A percentile compares a stretch with the other conserved stretches of the same genome.
phyloP scores from a whole-genome alignment of 108 stramenopile species.

The Cyclotella choctawhatcheeana region DNA sequence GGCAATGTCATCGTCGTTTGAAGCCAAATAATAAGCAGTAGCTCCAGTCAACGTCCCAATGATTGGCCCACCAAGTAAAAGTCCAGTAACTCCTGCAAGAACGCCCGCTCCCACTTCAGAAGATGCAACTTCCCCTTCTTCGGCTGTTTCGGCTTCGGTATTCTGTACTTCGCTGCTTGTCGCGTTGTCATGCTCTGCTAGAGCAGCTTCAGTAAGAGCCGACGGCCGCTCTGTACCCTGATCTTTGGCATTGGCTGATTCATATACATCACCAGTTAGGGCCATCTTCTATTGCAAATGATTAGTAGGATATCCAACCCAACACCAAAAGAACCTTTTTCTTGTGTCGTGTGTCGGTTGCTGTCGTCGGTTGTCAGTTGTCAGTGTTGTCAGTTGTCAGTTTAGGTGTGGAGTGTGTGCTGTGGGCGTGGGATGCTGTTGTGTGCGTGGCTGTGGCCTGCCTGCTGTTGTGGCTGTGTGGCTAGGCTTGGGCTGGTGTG shows the following conservation, averaged over 20 bases:
- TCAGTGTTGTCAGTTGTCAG: too few relatives aligned
- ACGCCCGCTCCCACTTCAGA: neutral
- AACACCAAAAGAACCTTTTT: too few relatives aligned
- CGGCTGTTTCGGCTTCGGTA: neutral
- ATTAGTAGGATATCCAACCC: too few relatives aligned
- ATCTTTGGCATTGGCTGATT: neutral
- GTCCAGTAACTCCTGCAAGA: conserved; percentile 20
- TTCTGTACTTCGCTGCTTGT: neutral
- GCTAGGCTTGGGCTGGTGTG: too few relatives aligned
- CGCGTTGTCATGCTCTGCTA: conserved; percentile 2
- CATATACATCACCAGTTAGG: conserved; percentile 16
- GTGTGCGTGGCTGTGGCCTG: too few relatives aligned
- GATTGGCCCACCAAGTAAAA: conserved; percentile 35
- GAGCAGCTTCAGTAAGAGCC: neutral
- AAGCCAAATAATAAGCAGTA: conserved; percentile 30
- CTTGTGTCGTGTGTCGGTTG: too few relatives aligned
- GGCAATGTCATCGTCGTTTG: conserved; percentile 28
- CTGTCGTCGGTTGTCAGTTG: too few relatives aligned
- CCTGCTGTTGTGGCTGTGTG: too few relatives aligned
- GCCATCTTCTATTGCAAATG: conserved; percentile 6
- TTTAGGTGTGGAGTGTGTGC: too few relatives aligned
- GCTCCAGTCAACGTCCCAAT: conserved; percentile 28
- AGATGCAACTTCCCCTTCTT: neutral
- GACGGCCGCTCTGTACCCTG: neutral
- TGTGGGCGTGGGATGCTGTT: too few relatives aligned